Percentiles rank a stretch among this genome's conserved stretches.
Evolutionary conservation across 345 rosid species (phyloP).

Genomic region (Hypericum perforatum): DNA sequence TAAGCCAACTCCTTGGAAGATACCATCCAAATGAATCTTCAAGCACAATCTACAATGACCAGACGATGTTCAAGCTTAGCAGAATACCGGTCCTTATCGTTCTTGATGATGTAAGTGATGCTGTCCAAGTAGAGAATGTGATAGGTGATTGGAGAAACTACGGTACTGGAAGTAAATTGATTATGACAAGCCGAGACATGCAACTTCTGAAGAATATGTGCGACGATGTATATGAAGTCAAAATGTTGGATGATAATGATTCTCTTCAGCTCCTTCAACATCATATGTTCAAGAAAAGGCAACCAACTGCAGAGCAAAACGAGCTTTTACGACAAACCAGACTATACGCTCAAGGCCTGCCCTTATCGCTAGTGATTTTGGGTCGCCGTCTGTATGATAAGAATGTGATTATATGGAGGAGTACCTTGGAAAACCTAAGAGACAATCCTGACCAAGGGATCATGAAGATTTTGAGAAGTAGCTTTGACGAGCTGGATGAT

Average conservation of each 20-base stretch:
- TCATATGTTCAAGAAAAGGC: not conserved
- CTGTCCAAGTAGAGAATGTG: not conserved
- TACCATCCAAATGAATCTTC: not conserved
- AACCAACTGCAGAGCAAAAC: not conserved
- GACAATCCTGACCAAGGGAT: not conserved
- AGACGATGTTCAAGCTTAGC: not conserved
- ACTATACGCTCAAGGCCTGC: not conserved
- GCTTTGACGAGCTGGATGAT: not conserved
- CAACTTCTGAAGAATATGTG: not conserved
- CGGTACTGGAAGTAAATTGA: not conserved
- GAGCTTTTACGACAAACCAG: not conserved
- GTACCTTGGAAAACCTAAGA: not conserved
- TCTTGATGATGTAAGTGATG: not conserved
- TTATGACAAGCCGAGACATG: not conserved
- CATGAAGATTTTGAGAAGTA: not conserved
- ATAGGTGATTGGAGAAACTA: not conserved
- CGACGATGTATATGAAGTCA: not conserved
- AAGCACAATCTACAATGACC: not conserved
- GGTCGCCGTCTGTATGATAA: not conserved
- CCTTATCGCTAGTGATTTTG: not conserved
- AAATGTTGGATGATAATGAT: not conserved
- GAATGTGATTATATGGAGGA: not conserved
- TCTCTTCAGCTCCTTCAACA: not conserved
- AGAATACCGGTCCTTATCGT: not conserved
- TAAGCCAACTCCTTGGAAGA: not conserved